Percentiles rank a stretch among this genome's conserved stretches.
phyloP scores from a whole-genome alignment of 768 basidiomycete genomes.

The Inosperma sp. region DNA sequence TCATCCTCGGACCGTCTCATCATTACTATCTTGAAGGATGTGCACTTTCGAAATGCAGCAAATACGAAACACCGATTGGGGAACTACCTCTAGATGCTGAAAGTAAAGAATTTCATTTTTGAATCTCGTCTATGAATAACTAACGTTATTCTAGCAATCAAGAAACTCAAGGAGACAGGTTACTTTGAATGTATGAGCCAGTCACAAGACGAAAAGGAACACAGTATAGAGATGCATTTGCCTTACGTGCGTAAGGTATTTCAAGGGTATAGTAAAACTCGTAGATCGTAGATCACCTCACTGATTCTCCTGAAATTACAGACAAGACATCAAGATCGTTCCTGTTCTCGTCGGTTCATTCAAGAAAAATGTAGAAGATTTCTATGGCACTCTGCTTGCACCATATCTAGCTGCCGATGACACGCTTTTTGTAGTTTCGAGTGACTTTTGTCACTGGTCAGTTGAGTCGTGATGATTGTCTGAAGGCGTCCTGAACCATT shows the following conservation, averaged over 20 bases:
- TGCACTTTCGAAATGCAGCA: slow-evolving; percentile 72
- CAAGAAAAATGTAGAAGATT: slow-evolving; percentile 50
- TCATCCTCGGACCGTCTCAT: slow-evolving; percentile 95
- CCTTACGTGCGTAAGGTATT: slow-evolving; percentile 87
- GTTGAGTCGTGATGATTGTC: slow-evolving; percentile 15
- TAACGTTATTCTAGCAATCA: slow-evolving; percentile 46
- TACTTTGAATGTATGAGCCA: slow-evolving; percentile 66
- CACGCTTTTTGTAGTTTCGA: slow-evolving; percentile 87
- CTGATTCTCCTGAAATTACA: slow-evolving; percentile 23
- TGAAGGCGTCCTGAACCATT: neutral
- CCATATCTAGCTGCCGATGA: slow-evolving; percentile 73
- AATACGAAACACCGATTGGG: slow-evolving; percentile 85
- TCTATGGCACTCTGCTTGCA: slow-evolving; percentile 68
- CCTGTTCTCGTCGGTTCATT: slow-evolving; percentile 89
- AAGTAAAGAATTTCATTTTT: slow-evolving; percentile 47
- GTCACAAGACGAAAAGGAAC: slow-evolving; percentile 84
- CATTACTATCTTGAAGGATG: slow-evolving; percentile 85
- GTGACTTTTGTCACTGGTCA: slow-evolving; percentile 99
- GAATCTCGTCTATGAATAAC: slow-evolving; percentile 4
- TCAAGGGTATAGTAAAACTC: slow-evolving; percentile 50
- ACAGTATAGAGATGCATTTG: slow-evolving; percentile 97
- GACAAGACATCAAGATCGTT: slow-evolving; percentile 74
- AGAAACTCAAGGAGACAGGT: slow-evolving; percentile 58
- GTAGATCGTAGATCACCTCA: neutral
- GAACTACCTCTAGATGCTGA: slow-evolving; percentile 71